Base-by-base conservation (phyloP, 495 filamentous ascomycete genomes). In the Neurospora sp. region DNA sequence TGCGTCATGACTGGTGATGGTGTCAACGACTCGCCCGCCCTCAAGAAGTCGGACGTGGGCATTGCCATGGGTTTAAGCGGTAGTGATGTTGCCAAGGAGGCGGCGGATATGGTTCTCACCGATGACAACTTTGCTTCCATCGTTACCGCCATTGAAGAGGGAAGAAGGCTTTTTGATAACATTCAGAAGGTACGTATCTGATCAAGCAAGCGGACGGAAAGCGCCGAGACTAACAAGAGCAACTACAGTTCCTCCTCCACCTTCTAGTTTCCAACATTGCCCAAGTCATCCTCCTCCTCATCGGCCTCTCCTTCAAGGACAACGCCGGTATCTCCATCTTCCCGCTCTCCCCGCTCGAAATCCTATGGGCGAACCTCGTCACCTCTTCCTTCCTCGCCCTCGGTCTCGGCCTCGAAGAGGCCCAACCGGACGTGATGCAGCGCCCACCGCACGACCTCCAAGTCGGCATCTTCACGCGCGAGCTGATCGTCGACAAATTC, bases 51-150 rank as follows among this genome's bases (percentile, higher is more conserved):
- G 1, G 92, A 94, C 76, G 91, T 94, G 9, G 93, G 93, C 41
- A 96, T 96, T 71, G 93, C 92, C 37, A 94, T 94, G 92, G 92
- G 92, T 12, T 86, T 91, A 71, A 89, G 91, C 73, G 94, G 94
- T 6, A 94, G 91, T 37, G 94, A 96, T 74, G 94, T 96, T 5
- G 94, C 94, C 20, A 96, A 94, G 78, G 92, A 92, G 65, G 93
- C 93, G 4, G 91, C 93, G 0, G 93, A 95, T 77, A 94, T 96
- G 82, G 92, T 96, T 14, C 82, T 96, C 22, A 94, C 93, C 1
- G 92, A 96, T 78, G 93, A 96, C 78, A 94, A 96, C 78, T 95
- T 95, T 77, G 90, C 91, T 5, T 90, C 87, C 16, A 94, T 94
- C 74, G 89, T 93, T 8, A 90, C 88, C 39, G 91, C 91, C 10